Evolutionary conservation across 495 filamentous ascomycete species (phyloP), one percentile per base, ranked within the genome.

Genomic region (Aspergillus olivimuriae): DNA sequence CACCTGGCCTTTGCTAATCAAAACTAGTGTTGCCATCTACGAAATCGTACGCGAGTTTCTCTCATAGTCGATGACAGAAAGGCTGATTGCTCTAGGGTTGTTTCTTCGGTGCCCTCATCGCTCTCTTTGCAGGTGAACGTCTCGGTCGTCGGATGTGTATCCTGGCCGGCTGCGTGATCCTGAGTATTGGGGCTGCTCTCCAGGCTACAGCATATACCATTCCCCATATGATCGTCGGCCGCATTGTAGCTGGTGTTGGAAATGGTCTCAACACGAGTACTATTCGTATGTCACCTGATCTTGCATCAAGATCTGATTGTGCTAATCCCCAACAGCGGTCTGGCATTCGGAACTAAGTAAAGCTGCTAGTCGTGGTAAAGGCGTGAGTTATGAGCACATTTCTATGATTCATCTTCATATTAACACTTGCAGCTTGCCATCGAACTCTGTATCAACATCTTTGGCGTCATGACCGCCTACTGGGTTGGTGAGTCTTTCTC

Each of bases 371-470:
- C 71, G 81, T 55, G 82, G 82, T 34, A 76, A 77, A 54, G 68
- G 82, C 24, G 74, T 83, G 40, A 56, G 80, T 51, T 15, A 2
- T 11, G 15, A 15, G 2, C 8, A n/a, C 20, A 7, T 22, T 19
- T 23, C 15, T 39, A 5, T 31, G 8, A 12, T 19, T 12, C 34
- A 31, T 11, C 11, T 5, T 2, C 15, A 19, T 33, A 11, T 38
- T 57, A 34, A 56, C 18, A 2, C n/a, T 2, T 34, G 9, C 43
- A 63, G 60, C 47, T 63, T 28, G 60, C 60, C 31, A 73, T 83
- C 21, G 79, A 84, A 53, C 64, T 82, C 58, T 72, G 74, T 4
- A 64, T 80, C 55, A 83, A 82, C 50, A 82, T 83, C 43, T 74
- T 78, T 39, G 77, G 62, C 26, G 59, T 65, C 14, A 62, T 62